Base-by-base conservation (phyloP, 257 asterid species). In the Nemophila menziesii region DNA sequence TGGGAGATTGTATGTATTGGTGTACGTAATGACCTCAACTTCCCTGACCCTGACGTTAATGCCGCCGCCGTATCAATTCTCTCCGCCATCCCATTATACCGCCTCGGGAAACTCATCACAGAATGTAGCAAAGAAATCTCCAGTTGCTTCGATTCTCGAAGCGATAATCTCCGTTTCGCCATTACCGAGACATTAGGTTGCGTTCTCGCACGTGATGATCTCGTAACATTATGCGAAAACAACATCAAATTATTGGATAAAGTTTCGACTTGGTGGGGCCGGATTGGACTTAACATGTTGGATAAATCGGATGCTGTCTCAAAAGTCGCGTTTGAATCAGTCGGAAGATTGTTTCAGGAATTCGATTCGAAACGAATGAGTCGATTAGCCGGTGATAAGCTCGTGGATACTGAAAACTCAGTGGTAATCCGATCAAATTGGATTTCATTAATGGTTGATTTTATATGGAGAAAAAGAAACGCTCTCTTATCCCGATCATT, bases 61-160 rank as follows among this genome's bases (percentile, higher is more conserved):
- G 93, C 96, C 7, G 96, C 96, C 12, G 93, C 93, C 29, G 77
- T 85, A 0, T 80, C 96, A 11, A 85, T 80, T 18, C 89, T 85
- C 19, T 73, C 95, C 18, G 95, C 95, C 18, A 81, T 80, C 20
- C 96, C 96, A 9, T 78, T 82, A 14, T 62, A 80, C 55, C 92
- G 95, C 11, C 78, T 85, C 10, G 86, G 85, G 11, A 80, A 71
- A 49, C 82, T 85, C 43, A 85, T 85, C n/a, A 44, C 67, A 13
- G 95, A 85, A 49, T 80, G 92, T 60, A 65, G 71, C 24, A 78
- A 73, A 49, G 92, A 85, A 48, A 85, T 80, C 43, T 75, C 82
- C 36, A 69, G 69, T n/a, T 85, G 95, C 55, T 85, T 85, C 55
- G 92, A 80, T 51, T 80, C 95, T 13, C 21, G 34, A 3, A 80